Base-by-base conservation (phyloP, 805 yeast genomes). In the Komagataella populi region DNA sequence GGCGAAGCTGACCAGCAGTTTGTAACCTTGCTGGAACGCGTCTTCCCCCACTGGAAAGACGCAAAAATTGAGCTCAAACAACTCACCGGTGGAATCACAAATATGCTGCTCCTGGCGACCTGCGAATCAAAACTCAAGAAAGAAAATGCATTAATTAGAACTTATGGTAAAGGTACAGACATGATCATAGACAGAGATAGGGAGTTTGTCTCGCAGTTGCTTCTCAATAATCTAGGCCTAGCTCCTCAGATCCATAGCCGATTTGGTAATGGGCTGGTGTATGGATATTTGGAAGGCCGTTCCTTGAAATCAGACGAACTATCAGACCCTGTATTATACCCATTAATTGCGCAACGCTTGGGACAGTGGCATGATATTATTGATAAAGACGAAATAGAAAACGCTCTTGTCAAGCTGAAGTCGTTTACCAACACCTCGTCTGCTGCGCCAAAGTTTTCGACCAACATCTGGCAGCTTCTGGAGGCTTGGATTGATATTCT, bases 101-200 rank as follows among this genome's bases (percentile, higher is more conserved):
- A 80, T 57, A 77, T 78, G 81, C 70, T 80, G 49, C 59, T 80
- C 39, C 39, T 30, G 39, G 39, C 39, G 39, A 8, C 39, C 14
- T 30, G 39, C 4, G 68, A 73, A 23, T 76, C 82, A 57, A 63
- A 65, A 7, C 70, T 53, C 50, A 44, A 30, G 16, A 50, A 58
- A 8, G 74, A 72, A 51, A 66, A 64, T 5, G 80, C 76, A 0
- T 70, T 84, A 16, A 80, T 84, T 51, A 69, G 93, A 53, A 81
- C 85, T 0, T 84, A 85, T 57, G 93, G 93, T 6, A 74, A 77
- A 52, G 89, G 89, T 10, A 84, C 93, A 1, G 76, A 73, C 51
- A 67, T 80, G 44, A 83, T 84, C 49, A 84, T 84, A 39, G 89
- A 85, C 63, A 69, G 93, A 55, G 81, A 81, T 56, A 68, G 89